These are phyloP conservation scores for Asterochloris sp. DNA, from an alignment of 139 green algal genomes.

Conservation along the genomic window DNA sequence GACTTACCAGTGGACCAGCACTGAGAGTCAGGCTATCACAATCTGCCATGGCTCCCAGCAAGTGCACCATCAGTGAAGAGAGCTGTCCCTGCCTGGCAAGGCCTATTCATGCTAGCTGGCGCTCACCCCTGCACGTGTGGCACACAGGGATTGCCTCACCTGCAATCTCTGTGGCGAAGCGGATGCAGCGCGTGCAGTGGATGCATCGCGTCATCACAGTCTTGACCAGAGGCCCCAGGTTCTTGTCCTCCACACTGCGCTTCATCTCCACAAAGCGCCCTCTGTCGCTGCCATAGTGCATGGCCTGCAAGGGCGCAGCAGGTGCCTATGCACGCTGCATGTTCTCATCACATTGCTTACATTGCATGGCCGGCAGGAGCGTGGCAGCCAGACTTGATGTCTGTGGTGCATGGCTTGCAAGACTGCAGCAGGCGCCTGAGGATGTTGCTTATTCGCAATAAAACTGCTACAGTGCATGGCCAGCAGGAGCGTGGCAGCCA, in stretches of 20 bases:
- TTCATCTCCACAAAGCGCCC: slow-evolving; percentile 90
- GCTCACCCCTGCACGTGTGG: too few species aligned
- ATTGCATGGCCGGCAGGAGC: too few species aligned
- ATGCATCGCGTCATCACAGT: slow-evolving; percentile 98
- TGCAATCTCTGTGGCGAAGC: slow-evolving; percentile 93
- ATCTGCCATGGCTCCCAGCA: background rate
- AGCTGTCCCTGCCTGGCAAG: too few species aligned
- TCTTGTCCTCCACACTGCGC: slow-evolving; percentile 93
- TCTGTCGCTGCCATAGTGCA: slow-evolving; percentile 92
- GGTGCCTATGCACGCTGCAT: background rate
- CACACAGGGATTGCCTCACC: slow-evolving; percentile 13
- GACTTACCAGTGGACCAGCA: background rate
- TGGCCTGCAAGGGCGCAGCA: slow-evolving; percentile 37
- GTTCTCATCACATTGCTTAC: too few species aligned
- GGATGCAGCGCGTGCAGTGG: slow-evolving; percentile 95
- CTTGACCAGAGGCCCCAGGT: slow-evolving; percentile 95
- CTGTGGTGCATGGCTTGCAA: too few species aligned
- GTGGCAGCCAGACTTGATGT: background rate
- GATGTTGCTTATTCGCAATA: too few species aligned
- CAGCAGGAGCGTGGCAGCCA: too few species aligned
- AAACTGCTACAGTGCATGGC: too few species aligned
- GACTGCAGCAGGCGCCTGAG: too few species aligned
- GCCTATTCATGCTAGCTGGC: background rate
- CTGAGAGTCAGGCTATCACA: background rate
- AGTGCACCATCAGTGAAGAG: too few species aligned